Percentiles rank a stretch among this genome's conserved stretches.
These are phyloP conservation scores for Buxus sempervirens DNA, from an alignment of 164 flowering plant species.

Conservation along the genomic window DNA sequence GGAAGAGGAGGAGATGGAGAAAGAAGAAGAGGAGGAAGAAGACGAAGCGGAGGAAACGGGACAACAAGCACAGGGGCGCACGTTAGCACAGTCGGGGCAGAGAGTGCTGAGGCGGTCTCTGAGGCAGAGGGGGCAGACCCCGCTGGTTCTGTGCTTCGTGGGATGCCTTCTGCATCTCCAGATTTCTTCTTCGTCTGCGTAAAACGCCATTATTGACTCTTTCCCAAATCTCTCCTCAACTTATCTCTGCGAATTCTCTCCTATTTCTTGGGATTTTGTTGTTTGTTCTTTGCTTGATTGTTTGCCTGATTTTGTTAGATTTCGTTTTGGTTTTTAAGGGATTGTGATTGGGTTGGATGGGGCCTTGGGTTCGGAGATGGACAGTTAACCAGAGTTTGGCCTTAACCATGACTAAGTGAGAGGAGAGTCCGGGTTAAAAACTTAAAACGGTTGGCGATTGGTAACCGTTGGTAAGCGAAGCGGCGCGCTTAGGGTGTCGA, in stretches of 20 bases:
- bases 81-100: slow-evolving; percentile 60
- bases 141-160: slow-evolving; percentile 40
- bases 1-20: slow-evolving; percentile 15
- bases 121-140: slow-evolving; percentile 65
- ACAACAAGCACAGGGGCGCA: slow-evolving; percentile 53
- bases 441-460: no score
- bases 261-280: not conserved
- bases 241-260: not conserved
- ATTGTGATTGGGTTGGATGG: not conserved
- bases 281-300: not conserved
- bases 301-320: no score
- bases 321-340: not conserved
- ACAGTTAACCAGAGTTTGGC: not conserved
- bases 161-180: slow-evolving; percentile 72
- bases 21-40: slow-evolving; percentile 35
- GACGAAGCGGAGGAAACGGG: slow-evolving; percentile 29
- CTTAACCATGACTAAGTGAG: not conserved
- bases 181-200: slow-evolving; percentile 42
- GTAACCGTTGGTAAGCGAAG: no score
- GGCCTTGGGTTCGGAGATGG: not conserved
- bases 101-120: slow-evolving; percentile 51
- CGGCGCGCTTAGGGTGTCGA: no score
- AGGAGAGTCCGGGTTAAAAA: no score
- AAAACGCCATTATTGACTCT: slow-evolving; percentile 27
- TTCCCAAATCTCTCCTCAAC: not conserved